phyloP scores from a whole-genome alignment of 2,329 filamentous ascomycete genomes.

The Thyridium curvatum region DNA sequence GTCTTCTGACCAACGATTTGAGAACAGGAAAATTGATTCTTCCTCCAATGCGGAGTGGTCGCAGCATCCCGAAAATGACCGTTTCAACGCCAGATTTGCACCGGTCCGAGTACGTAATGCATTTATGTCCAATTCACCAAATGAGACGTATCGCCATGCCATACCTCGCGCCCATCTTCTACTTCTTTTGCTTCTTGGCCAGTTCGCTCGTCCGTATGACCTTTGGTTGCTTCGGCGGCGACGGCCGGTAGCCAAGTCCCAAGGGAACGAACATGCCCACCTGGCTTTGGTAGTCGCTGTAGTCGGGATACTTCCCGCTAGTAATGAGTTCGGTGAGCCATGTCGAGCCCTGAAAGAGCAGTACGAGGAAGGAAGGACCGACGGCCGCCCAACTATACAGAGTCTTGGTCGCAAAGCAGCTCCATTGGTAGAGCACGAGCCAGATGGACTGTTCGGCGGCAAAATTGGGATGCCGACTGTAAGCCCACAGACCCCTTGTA shows the following conservation, averaged over 20 bases:
- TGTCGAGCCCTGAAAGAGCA: constrained; percentile 86
- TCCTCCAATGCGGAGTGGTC: no score
- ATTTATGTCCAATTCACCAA: no score
- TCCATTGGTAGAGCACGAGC: constrained; percentile 85
- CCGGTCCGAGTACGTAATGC: no score
- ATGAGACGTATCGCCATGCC: no score
- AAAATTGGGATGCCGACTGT: constrained; percentile 92
- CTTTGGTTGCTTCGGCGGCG: constrained; percentile 29
- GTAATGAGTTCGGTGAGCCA: constrained; percentile 81
- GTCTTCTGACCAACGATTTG: no score
- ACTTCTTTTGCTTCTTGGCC: constrained; percentile 35
- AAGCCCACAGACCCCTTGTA: constrained; percentile 77
- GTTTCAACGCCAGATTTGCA: no score
- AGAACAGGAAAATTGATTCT: no score
- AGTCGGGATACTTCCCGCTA: constrained; percentile 79
- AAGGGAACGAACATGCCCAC: constrained; percentile 80
- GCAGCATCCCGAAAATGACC: no score
- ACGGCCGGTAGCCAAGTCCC: constrained; percentile 34
- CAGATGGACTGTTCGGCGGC: constrained; percentile 87
- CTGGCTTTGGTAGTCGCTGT: constrained; percentile 72
- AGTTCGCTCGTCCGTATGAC: constrained; percentile 45
- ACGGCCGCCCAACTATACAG: constrained; percentile 73
- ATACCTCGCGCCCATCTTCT: constrained; percentile 31
- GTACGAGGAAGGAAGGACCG: constrained; percentile 63
- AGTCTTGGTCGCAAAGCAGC: constrained; percentile 64